phyloP scores from a whole-genome alignment of 2,329 filamentous ascomycete genomes.

The Neofusicoccum laricinum region DNA sequence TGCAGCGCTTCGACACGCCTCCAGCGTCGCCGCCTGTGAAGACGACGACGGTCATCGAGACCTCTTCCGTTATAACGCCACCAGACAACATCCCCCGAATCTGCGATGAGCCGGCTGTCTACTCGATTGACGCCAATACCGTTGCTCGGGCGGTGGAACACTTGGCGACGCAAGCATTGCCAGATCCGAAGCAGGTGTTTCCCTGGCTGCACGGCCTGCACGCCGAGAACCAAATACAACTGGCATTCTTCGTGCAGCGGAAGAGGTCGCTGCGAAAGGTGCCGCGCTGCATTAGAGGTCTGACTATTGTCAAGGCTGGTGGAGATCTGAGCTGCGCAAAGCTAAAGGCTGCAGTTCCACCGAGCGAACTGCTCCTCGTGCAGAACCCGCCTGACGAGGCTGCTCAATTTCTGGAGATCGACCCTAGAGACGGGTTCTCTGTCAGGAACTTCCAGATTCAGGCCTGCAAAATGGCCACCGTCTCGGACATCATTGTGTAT shows the following conservation, averaged over 20 bases:
- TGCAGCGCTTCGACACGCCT: conserved; percentile 43
- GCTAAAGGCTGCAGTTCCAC: conserved; percentile 81
- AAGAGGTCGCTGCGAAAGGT: conserved; percentile 67
- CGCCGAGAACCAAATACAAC: conserved; percentile 81
- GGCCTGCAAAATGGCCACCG: conserved; percentile 77
- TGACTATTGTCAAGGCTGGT: conserved; percentile 86
- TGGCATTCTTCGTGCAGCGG: conserved; percentile 82
- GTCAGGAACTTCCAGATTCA: conserved; percentile 98
- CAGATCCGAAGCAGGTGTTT: conserved; percentile 82
- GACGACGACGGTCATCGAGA: conserved; percentile 50
- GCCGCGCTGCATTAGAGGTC: conserved; percentile 72
- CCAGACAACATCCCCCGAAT: conserved; percentile 46
- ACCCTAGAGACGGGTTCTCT: conserved; percentile 87
- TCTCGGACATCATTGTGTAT: conserved; percentile 92
- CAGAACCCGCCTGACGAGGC: conserved; percentile 39
- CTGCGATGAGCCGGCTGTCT: conserved; percentile 63
- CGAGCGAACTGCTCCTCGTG: conserved; percentile 71
- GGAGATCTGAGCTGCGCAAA: conserved; percentile 71
- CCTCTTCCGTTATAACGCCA: conserved; percentile 71
- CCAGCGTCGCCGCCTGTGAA: conserved; percentile 60
- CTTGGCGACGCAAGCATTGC: conserved; percentile 73
- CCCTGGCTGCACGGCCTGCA: conserved; percentile 96
- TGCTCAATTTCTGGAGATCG: conserved; percentile 72
- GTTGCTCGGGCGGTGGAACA: conserved; percentile 74
- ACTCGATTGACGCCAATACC: conserved; percentile 66